Evolutionary conservation across 768 basidiomycete genomes (phyloP).

Genomic region (Lactifluus subvellereus): DNA sequence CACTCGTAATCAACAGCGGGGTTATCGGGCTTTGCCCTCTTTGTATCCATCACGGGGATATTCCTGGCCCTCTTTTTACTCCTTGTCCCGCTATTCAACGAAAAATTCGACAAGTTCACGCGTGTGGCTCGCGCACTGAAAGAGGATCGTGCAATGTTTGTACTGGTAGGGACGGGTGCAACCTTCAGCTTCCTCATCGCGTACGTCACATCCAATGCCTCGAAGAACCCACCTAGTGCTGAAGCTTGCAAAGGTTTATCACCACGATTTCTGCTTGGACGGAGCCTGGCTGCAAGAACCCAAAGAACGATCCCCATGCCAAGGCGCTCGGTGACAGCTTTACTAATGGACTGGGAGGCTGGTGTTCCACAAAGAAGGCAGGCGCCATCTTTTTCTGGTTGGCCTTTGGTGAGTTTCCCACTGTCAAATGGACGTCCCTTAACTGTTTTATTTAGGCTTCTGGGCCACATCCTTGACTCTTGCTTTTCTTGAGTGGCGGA

Average conservation of each 20-base stretch:
- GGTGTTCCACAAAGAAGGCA: conserved; percentile 93
- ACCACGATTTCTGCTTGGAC: conserved; percentile 85
- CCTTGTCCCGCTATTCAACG: conserved; percentile 70
- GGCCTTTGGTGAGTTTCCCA: conserved; percentile 52
- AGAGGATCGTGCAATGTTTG: conserved; percentile 78
- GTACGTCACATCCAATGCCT: conserved; percentile 39
- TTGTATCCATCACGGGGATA: conserved; percentile 68
- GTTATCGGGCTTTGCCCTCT: conserved; percentile 79
- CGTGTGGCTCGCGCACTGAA: conserved; percentile 74
- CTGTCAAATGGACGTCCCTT: neutral
- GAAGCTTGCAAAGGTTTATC: conserved; percentile 47
- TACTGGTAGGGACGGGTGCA: conserved; percentile 68
- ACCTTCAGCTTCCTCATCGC: conserved; percentile 67
- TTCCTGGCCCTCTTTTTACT: conserved; percentile 70
- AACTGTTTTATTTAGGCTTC: conserved; percentile 44
- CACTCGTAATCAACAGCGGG: conserved; percentile 52
- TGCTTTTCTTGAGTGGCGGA: conserved; percentile 71
- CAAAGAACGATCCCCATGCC: conserved; percentile 75
- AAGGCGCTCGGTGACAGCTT: conserved; percentile 57
- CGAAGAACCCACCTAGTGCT: conserved; percentile 11
- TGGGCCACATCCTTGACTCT: conserved; percentile 69
- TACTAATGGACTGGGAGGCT: conserved; percentile 60
- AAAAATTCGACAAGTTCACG: conserved; percentile 78
- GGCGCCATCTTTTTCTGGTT: conserved; percentile 88
- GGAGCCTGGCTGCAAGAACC: conserved; percentile 81